phyloP scores from a whole-genome alignment of 2,329 filamentous ascomycete species.

The Helotiales sp. region DNA sequence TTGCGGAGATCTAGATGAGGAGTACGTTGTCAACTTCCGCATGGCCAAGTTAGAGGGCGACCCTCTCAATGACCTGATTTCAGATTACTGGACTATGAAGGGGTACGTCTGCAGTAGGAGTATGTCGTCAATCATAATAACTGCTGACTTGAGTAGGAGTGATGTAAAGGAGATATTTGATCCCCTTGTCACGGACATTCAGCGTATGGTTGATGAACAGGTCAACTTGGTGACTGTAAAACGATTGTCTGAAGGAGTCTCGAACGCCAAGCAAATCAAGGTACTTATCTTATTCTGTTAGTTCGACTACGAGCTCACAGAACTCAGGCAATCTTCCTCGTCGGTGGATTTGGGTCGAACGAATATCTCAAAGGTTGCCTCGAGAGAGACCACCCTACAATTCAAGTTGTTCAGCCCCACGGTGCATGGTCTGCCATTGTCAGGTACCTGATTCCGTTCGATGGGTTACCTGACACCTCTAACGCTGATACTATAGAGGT shows the following conservation, averaged over 20 bases:
- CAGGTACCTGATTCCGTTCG: constrained; percentile 22
- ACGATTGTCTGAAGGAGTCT: constrained; percentile 45
- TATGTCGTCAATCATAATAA: too few relatives aligned
- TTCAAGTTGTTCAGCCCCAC: constrained; percentile 32
- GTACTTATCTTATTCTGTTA: too few relatives aligned
- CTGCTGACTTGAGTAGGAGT: constrained; percentile 44
- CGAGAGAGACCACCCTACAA: constrained; percentile 43
- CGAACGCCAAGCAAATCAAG: constrained; percentile 49
- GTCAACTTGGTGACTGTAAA: constrained; percentile 49
- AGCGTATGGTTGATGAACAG: constrained; percentile 49
- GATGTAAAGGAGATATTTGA: constrained; percentile 59
- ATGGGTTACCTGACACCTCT: not conserved
- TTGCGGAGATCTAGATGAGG: constrained; percentile 33
- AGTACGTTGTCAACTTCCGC: constrained; percentile 40
- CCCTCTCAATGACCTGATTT: constrained; percentile 26
- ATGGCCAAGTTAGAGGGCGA: constrained; percentile 38
- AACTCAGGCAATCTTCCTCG: constrained; percentile 41
- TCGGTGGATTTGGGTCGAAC: constrained; percentile 35
- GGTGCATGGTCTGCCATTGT: constrained; percentile 36
- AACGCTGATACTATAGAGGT: constrained; percentile 19
- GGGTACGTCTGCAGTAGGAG: too few relatives aligned
- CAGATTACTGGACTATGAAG: constrained; percentile 32
- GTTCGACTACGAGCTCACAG: not conserved
- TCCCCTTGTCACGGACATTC: constrained; percentile 49
- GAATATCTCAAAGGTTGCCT: constrained; percentile 46